Base-by-base conservation (phyloP, 2,329 filamentous ascomycete genomes). In the Aspergillus latus region DNA sequence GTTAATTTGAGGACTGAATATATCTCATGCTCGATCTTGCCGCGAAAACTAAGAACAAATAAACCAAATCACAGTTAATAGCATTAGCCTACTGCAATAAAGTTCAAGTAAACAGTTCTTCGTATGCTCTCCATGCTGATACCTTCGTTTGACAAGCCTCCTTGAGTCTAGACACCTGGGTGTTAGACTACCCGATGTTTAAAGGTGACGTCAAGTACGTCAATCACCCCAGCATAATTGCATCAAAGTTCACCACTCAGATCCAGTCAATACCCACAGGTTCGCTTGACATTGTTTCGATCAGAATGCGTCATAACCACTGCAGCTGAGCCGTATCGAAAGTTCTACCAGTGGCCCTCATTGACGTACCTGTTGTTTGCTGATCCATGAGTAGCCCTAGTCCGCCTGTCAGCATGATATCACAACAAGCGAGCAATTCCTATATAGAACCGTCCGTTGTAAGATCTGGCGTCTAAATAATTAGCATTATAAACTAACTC, bases 311-410 rank as follows among this genome's bases (percentile, higher is more conserved):
- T 54, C 43, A 47, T 28, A 40, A 28, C 29, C 8, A n/a, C 28
- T 40, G n/a, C 26, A 50, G 26, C 4, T 34, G 11, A 8, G 16
- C 15, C 15, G 13, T 49, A 45, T 44, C 10, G 52, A 40, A 48
- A 30, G 37, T 16, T 54, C 52, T 48, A 48, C 52, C 37, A 34
- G 32, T 3, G 16, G 37, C 36, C 15, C 29, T 49, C 45, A 37
- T 59, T 59, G 57, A 59, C 57, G 57, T 57, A 59, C 47, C 42
- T 57, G 34, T 52, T 29, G 29, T 15, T 59, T n/a, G 34, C 21
- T n/a, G 21, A 36, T 30, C 43, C 37, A 49, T 36, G 36, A 44
- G 16, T 30, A 52, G 29, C 40, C 37, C 54, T 40, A 49, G 45
- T 49, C 16, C 16, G 44, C 13, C 48, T 54, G 47, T 50, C 54